Evolutionary conservation across 2,329 filamentous ascomycete species (phyloP), one percentile per base, ranked within the genome.

Genomic region (Capronia epimyces): DNA sequence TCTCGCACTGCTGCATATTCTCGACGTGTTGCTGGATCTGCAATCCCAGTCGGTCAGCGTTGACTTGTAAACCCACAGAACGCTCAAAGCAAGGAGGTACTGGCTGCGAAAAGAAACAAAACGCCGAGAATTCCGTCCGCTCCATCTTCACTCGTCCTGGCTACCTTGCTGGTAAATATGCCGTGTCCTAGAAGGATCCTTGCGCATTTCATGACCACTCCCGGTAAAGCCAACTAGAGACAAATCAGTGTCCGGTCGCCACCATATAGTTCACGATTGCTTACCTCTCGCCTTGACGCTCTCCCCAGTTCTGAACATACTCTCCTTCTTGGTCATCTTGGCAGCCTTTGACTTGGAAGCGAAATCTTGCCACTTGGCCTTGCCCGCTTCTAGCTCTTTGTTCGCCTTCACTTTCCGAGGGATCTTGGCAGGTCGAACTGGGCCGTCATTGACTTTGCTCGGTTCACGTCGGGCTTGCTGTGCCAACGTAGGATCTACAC

Each of bases 301-400:
- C 25, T 95, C 89, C 0, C 89, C 89, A 2, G 90, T 96, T 41
- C 90, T 83, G 68, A 96, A 96, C 90, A 96, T 96, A 76, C 89
- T 95, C 43, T 95, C 88, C 71, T 95, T 95, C 73, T 91, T 91
- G 20, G 67, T 68, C 47, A 81, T 74, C 65, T 88, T 90, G 24
- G 56, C 58, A 53, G 74, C 67, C 65, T 81, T 83, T 52, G 76
- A 75, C 68, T 94, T 95, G 64, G 78, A 76, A 59, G 83, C 86
- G 69, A 95, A 98, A 58, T 94, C 87, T 66, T 96, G 86, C 93
- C 93, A 98, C 66, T 93, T 95, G 64, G 74, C 87, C 75, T 95
- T 95, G 64, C 86, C 85, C 57, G 83, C 87, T 72, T 97, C 91
- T 20, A 97, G 78, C 66, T 94, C 88, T 68, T 90, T 93, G 55